These are phyloP conservation scores for Xeromyces bisporus DNA, from an alignment of 495 filamentous ascomycete species.

Conservation along the genomic window DNA sequence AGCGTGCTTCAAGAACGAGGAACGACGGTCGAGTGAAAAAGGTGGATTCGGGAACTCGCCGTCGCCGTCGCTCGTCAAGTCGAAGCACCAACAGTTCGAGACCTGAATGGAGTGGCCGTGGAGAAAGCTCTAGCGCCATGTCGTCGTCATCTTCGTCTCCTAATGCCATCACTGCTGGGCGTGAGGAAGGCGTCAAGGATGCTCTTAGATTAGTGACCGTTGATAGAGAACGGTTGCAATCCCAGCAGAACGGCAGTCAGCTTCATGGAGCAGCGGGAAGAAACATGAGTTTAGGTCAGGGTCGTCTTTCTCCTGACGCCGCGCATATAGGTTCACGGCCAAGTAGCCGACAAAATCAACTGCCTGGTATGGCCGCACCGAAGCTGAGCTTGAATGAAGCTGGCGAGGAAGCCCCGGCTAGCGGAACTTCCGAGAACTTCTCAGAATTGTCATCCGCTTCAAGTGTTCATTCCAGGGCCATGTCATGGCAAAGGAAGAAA, in stretches of 20 bases:
- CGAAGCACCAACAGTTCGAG: slow-evolving; percentile 23
- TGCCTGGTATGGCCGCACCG: slow-evolving; percentile 8
- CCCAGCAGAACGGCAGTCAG: slow-evolving; percentile 37
- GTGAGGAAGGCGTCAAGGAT: slow-evolving; percentile 34
- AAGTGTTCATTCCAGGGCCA: slow-evolving; percentile 10
- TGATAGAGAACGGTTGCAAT: slow-evolving; percentile 44
- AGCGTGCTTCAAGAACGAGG: slow-evolving; percentile 20
- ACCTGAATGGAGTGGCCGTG: slow-evolving; percentile 37
- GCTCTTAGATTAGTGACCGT: slow-evolving; percentile 43
- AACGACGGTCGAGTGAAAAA: slow-evolving; percentile 25
- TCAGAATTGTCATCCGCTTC: slow-evolving; percentile 4
- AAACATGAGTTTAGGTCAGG: slow-evolving; percentile 27
- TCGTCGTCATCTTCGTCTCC: slow-evolving; percentile 66
- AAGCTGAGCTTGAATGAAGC: slow-evolving; percentile 10
- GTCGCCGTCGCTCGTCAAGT: slow-evolving; percentile 24
- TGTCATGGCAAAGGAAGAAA: slow-evolving; percentile 37
- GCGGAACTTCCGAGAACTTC: not conserved
- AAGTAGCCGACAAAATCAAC: slow-evolving; percentile 22
- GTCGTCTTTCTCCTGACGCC: slow-evolving; percentile 27
- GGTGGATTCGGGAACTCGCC: slow-evolving; percentile 16
- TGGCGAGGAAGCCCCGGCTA: slow-evolving; percentile 7
- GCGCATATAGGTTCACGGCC: slow-evolving; percentile 27
- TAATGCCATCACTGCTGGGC: slow-evolving; percentile 15
- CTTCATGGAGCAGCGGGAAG: slow-evolving; percentile 32
- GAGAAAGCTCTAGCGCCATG: slow-evolving; percentile 39